Evolutionary conservation across 371 early-diverging fungal genomes (phyloP).

Genomic region (Funneliformis caledonium): DNA sequence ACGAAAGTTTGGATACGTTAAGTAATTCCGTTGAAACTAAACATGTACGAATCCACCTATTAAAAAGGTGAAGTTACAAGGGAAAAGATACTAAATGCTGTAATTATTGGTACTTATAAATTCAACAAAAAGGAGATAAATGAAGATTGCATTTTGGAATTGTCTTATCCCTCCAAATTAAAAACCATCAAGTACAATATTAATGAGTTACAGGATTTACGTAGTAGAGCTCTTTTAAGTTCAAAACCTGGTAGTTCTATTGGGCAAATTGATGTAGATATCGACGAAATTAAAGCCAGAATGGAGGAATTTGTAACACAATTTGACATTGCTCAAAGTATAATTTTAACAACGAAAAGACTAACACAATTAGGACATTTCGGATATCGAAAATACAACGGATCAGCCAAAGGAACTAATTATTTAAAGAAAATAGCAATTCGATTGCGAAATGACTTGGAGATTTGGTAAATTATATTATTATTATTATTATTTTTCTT

Average conservation of each 20-base stretch:
- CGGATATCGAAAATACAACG: slow-evolving; percentile 31
- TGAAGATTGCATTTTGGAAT: slow-evolving; percentile 11
- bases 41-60: background rate
- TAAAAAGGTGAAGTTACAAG: slow-evolving; percentile 39
- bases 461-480: slow-evolving; percentile 29
- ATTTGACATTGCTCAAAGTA: slow-evolving; percentile 32
- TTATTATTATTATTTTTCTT: too few relatives aligned
- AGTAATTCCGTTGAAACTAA: too few relatives aligned
- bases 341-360: slow-evolving; percentile 14
- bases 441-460: slow-evolving; percentile 7
- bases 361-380: slow-evolving; percentile 40
- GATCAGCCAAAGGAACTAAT: background rate
- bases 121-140: slow-evolving; percentile 6
- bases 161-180: slow-evolving; percentile 1
- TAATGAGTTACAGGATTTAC: slow-evolving; percentile 34
- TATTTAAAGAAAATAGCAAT: background rate
- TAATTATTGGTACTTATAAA: background rate
- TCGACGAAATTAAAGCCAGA: background rate
- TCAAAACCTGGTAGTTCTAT: background rate
- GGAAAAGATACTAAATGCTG: slow-evolving; percentile 39
- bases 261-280: background rate
- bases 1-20: too few relatives aligned
- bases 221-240: slow-evolving; percentile 36
- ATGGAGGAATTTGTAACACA: slow-evolving; percentile 37
- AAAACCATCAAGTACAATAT: background rate